A percentile compares a stretch with the other conserved stretches of the same genome.
Evolutionary conservation across 2,329 filamentous ascomycete genomes (phyloP).

Genomic region (Lasiodiplodia gonubiensis): DNA sequence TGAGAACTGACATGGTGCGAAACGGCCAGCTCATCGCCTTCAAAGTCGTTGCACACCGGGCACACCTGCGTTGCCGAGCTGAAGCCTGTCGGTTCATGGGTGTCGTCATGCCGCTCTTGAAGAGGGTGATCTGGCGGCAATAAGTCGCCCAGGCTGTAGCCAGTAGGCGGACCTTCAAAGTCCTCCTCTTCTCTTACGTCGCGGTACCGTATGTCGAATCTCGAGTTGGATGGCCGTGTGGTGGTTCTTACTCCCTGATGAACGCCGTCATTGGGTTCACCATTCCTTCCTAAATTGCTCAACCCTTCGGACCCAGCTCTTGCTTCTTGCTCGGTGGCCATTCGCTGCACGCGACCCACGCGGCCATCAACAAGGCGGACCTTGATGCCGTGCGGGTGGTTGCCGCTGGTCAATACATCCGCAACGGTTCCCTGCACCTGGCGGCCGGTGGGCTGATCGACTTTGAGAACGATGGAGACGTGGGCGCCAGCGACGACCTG

Average conservation of each 20-base stretch:
- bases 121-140: constrained; percentile 25
- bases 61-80: constrained; percentile 52
- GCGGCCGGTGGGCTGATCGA: constrained; percentile 74
- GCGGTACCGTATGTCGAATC: constrained; percentile 27
- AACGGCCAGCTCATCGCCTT: constrained; percentile 72
- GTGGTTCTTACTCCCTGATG: constrained; percentile 1
- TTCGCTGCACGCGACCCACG: constrained; percentile 74
- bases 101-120: constrained; percentile 34
- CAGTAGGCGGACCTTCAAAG: constrained; percentile 9
- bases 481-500: constrained; percentile 65
- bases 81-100: constrained; percentile 29
- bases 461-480: constrained; percentile 77
- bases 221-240: not conserved
- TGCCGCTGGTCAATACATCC: constrained; percentile 72
- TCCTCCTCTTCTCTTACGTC: constrained; percentile 29
- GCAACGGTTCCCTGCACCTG: constrained; percentile 71
- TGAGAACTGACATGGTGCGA: constrained; percentile 69
- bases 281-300: constrained; percentile 37
- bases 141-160: constrained; percentile 25
- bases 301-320: constrained; percentile 36
- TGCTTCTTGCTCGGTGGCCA: constrained; percentile 47
- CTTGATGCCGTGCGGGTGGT: constrained; percentile 81
- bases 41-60: constrained; percentile 69
- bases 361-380: constrained; percentile 73
- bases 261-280: constrained; percentile 28